A percentile compares a stretch with the other conserved stretches of the same genome.
phyloP scores from a whole-genome alignment of 306 rosid genomes.

The Lathyrus sativus region DNA sequence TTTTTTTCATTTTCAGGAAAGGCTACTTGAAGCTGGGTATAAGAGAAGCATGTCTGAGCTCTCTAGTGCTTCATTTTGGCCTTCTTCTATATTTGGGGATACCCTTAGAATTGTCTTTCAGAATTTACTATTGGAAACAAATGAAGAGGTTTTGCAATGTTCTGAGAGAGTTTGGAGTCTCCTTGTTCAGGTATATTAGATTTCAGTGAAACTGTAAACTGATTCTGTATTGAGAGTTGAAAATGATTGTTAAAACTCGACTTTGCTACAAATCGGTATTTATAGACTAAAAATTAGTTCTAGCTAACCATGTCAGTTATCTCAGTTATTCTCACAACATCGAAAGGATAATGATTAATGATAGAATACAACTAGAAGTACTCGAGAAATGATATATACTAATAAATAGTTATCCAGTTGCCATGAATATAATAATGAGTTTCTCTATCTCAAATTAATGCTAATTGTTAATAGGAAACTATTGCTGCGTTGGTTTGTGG shows the following conservation, averaged over 20 bases:
- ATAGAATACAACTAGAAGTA: not conserved
- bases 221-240: not conserved
- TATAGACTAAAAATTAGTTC: not conserved
- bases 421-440: not conserved
- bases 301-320: not conserved
- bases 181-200: constrained; percentile 72
- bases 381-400: not conserved
- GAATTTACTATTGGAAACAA: constrained; percentile 88
- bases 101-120: constrained; percentile 93
- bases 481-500: not conserved
- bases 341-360: not conserved
- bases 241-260: not conserved
- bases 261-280: not conserved
- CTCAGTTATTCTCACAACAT: not conserved
- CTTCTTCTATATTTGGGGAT: constrained; percentile 85
- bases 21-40: constrained; percentile 91
- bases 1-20: constrained; percentile 67
- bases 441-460: no score
- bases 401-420: not conserved
- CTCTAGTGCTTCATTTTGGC: constrained; percentile 73
- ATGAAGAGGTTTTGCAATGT: constrained; percentile 79
- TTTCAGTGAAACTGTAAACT: not conserved
- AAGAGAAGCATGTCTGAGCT: constrained; percentile 62
- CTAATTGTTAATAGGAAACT: not conserved
- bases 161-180: constrained; percentile 98